phyloP scores from a whole-genome alignment of 2,329 filamentous ascomycete genomes.

The Tolypocladium capitatum region DNA sequence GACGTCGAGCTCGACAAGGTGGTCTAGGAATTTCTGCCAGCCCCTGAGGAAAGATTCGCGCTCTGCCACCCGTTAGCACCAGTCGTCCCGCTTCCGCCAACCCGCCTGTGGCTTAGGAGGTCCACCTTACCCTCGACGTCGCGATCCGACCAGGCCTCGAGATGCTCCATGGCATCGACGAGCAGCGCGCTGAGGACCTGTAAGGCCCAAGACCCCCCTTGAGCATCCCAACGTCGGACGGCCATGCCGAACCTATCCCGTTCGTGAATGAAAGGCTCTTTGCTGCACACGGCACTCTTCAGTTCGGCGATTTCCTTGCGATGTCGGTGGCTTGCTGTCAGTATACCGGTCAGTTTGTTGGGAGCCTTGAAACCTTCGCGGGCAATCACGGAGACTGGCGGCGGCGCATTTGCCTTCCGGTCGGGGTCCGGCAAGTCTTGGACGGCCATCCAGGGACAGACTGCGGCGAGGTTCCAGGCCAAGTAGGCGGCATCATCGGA shows the following conservation, averaged over 20 bases:
- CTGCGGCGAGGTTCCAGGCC: constrained; percentile 62
- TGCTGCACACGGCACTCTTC: constrained; percentile 40
- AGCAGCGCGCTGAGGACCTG: constrained; percentile 58
- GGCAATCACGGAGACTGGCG: constrained; percentile 38
- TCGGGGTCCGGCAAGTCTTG: constrained; percentile 26
- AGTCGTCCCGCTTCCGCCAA: neutral
- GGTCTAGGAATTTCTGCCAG: constrained; percentile 44
- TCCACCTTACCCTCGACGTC: neutral
- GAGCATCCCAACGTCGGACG: constrained; percentile 56
- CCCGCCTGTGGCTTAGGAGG: neutral
- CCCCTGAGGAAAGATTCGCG: constrained; percentile 30
- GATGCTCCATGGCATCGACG: constrained; percentile 40
- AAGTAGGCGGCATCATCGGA: constrained; percentile 54
- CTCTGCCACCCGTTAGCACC: constrained; percentile 14
- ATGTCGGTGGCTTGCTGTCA: constrained; percentile 52
- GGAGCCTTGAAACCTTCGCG: constrained; percentile 68
- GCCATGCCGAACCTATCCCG: constrained; percentile 61
- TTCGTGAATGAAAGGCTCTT: constrained; percentile 30
- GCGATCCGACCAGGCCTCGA: constrained; percentile 16
- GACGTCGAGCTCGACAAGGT: constrained; percentile 39
- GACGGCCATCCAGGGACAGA: constrained; percentile 58
- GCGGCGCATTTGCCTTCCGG: constrained; percentile 37
- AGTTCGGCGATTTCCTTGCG: constrained; percentile 47
- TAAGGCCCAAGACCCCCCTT: constrained; percentile 51
- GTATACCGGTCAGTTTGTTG: constrained; percentile 59